A percentile compares a stretch with the other conserved stretches of the same genome.
Conservation (phyloP, 805 yeast genomes). For the Lipomyces anomalus region DNA sequence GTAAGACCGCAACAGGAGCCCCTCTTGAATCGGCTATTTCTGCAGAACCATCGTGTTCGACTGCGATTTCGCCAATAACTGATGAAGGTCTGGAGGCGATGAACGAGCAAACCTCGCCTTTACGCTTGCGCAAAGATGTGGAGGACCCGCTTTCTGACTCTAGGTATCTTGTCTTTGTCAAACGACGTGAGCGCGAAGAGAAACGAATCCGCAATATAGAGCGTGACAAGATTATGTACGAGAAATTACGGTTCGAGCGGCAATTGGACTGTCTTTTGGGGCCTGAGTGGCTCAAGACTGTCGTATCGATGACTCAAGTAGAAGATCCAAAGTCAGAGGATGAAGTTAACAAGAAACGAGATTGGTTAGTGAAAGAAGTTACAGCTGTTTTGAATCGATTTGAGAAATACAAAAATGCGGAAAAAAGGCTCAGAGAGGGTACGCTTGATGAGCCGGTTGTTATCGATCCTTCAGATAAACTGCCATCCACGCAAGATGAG, state of each 20-base stretch:
- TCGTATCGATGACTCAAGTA: constrained; percentile 16
- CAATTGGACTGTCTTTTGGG: constrained; percentile 15
- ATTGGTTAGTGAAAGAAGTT: constrained; percentile 8
- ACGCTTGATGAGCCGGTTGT: neutral
- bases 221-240: constrained; percentile 20
- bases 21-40: too few relatives aligned
- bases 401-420: constrained; percentile 5
- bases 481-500: too few relatives aligned
- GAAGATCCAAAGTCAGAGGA: constrained; percentile 7
- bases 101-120: neutral
- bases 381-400: constrained; percentile 8
- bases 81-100: neutral
- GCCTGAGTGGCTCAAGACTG: constrained; percentile 18
- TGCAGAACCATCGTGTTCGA: too few relatives aligned
- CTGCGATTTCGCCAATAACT: neutral
- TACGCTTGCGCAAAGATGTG: neutral
- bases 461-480: neutral
- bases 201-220: constrained; percentile 17
- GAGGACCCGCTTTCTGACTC: constrained; percentile 13
- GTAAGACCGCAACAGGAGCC: too few relatives aligned
- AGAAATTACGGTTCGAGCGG: constrained; percentile 15
- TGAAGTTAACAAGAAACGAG: constrained; percentile 12
- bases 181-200: constrained; percentile 20
- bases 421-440: neutral
- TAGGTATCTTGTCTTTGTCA: constrained; percentile 1